Evolutionary conservation across 352 stramenopile genomes (phyloP).

Genomic region (Phytophthora multivora): DNA sequence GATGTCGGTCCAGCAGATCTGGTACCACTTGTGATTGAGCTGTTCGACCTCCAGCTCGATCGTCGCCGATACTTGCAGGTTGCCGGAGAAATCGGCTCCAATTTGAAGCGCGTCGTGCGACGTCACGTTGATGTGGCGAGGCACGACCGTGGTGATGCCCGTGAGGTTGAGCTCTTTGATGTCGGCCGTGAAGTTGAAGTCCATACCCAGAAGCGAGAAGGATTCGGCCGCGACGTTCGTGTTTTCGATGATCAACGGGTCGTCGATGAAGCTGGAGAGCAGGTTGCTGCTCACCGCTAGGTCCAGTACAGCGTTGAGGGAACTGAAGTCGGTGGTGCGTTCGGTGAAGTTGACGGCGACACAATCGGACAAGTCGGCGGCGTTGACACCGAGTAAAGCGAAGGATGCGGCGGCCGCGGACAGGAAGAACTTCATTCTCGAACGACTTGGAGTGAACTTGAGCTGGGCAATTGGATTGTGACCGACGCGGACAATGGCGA

Average conservation of each 20-base stretch:
- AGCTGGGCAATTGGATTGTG: conserved; percentile 15
- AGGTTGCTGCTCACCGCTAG: conserved; percentile 33
- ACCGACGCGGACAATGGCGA: background rate
- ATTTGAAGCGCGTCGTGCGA: conserved; percentile 27
- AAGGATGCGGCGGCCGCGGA: background rate
- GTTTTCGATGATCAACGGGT: conserved; percentile 37
- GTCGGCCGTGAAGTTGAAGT: conserved; percentile 32
- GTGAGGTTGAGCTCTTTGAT: conserved; percentile 38
- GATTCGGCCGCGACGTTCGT: conserved; percentile 23
- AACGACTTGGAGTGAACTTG: background rate
- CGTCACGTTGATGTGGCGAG: conserved; percentile 42
- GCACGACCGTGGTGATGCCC: conserved; percentile 35
- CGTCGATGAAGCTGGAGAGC: conserved; percentile 32
- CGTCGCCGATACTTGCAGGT: conserved; percentile 23
- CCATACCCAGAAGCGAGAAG: conserved; percentile 38
- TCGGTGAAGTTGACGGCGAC: conserved; percentile 37
- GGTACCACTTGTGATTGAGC: conserved; percentile 46
- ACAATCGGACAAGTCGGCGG: conserved; percentile 20
- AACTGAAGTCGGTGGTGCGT: conserved; percentile 26
- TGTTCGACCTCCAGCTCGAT: conserved; percentile 35
- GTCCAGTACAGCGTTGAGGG: conserved; percentile 39
- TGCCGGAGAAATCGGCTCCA: conserved; percentile 39
- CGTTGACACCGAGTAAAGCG: conserved; percentile 11
- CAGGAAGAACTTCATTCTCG: conserved; percentile 24
- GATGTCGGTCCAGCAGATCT: conserved; percentile 53